A percentile compares a stretch with the other conserved stretches of the same genome.
Evolutionary conservation across 495 filamentous ascomycete species (phyloP).

Genomic region (Trichoderma parareesei): DNA sequence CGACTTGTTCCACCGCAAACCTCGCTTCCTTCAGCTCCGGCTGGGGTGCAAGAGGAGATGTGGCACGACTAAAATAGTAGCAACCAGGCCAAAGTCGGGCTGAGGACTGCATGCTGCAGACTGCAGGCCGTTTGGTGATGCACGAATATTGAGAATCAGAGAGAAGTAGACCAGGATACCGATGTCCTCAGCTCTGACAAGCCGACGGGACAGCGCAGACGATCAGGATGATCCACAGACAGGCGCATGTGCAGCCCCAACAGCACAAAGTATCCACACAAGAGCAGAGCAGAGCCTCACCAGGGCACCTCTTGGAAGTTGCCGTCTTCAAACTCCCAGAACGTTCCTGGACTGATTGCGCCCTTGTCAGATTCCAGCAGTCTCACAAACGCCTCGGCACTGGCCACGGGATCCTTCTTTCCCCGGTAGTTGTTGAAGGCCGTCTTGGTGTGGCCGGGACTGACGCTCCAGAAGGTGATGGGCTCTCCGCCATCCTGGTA

Average conservation of each 20-base stretch:
- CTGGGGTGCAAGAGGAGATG: too few relatives aligned
- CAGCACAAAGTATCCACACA: too few relatives aligned
- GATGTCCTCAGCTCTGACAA: too few relatives aligned
- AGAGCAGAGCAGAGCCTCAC: conserved; percentile 13
- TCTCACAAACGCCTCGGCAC: conserved; percentile 27
- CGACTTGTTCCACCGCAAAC: neutral
- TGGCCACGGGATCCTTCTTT: conserved; percentile 24
- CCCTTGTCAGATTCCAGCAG: conserved; percentile 22
- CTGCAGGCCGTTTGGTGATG: too few relatives aligned
- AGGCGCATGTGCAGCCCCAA: too few relatives aligned
- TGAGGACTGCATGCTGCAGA: too few relatives aligned
- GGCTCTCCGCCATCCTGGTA: conserved; percentile 15
- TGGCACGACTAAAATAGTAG: too few relatives aligned
- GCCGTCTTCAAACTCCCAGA: conserved; percentile 28
- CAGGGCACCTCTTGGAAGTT: conserved; percentile 30
- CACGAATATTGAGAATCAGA: too few relatives aligned
- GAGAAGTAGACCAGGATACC: too few relatives aligned
- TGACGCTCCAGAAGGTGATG: conserved; percentile 23
- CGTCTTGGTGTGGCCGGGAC: conserved; percentile 28
- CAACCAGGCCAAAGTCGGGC: too few relatives aligned
- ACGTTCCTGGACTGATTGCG: conserved; percentile 21
- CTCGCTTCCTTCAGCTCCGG: too few relatives aligned
- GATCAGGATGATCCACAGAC: neutral
- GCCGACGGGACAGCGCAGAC: neutral
- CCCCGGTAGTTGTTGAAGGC: conserved; percentile 30